These are phyloP conservation scores for Mayamaea pseudoterrestris DNA, from an alignment of 108 stramenopile species.

Conservation along the genomic window DNA sequence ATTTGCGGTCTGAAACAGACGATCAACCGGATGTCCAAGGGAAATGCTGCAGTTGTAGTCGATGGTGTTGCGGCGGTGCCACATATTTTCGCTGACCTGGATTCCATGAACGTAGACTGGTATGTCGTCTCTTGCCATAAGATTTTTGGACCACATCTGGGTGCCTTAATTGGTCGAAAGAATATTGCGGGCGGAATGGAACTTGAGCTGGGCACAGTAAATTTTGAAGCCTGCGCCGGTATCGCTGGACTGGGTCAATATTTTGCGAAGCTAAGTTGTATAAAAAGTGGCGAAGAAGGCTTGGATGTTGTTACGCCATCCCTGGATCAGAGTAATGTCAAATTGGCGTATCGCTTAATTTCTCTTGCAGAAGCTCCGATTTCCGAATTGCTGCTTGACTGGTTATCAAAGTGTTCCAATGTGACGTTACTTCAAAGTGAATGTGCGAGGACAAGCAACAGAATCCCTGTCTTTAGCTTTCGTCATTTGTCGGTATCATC, in stretches of 20 bases:
- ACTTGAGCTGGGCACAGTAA: conserved; percentile 57
- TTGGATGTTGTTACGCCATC: neutral
- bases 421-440: no score
- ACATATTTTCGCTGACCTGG: conserved; percentile 31
- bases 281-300: no score
- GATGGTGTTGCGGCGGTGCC: conserved; percentile 82
- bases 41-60: conserved; percentile 49
- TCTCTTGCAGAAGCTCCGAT: no score
- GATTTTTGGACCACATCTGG: conserved; percentile 72
- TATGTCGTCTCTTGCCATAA: conserved; percentile 74
- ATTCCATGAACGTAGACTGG: conserved; percentile 38
- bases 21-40: conserved; percentile 19
- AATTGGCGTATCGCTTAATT: conserved; percentile 2
- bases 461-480: conserved; percentile 20
- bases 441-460: neutral
- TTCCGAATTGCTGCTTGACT: conserved; percentile 9
- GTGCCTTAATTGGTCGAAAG: conserved; percentile 31
- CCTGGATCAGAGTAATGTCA: neutral
- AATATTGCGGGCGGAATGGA: conserved; percentile 9
- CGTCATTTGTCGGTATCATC: no score
- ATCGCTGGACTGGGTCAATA: conserved; percentile 42
- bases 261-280: conserved; percentile 18
- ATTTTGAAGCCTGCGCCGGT: conserved; percentile 76
- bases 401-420: no score
- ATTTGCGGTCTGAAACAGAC: conserved; percentile 18